These are phyloP conservation scores for Aspergillus indologenus DNA, from an alignment of 495 filamentous ascomycete species.

Conservation along the genomic window DNA sequence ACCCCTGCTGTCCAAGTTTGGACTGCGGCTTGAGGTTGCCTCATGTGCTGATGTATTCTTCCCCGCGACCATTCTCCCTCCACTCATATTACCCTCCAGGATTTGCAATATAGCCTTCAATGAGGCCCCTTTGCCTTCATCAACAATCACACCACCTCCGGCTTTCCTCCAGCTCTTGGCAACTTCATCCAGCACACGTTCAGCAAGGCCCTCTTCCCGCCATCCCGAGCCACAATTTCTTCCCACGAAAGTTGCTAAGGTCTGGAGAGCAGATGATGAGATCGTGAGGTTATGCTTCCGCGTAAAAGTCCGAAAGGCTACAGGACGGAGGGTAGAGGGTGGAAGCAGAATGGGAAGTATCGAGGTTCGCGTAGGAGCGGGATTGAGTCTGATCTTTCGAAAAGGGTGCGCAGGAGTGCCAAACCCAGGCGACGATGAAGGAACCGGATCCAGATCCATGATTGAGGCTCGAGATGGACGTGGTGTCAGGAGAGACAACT, in stretches of 20 bases:
- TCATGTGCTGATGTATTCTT: slow-evolving; percentile 24
- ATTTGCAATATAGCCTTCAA: slow-evolving; percentile 77
- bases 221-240: slow-evolving; percentile 93
- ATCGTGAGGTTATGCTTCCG: slow-evolving; percentile 96
- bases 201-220: slow-evolving; percentile 91
- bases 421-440: slow-evolving; percentile 88
- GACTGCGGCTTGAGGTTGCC: slow-evolving; percentile 14
- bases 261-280: slow-evolving; percentile 79
- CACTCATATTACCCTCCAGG: slow-evolving; percentile 79
- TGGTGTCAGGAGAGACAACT: no score
- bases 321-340: slow-evolving; percentile 77
- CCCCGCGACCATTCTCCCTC: slow-evolving; percentile 59
- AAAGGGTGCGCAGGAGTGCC: slow-evolving; percentile 77
- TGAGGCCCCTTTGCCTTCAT: slow-evolving; percentile 68
- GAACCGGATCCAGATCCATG: slow-evolving; percentile 54
- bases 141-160: slow-evolving; percentile 80
- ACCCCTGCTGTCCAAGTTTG: slow-evolving; percentile 13
- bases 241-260: slow-evolving; percentile 83
- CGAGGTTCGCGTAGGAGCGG: slow-evolving; percentile 59
- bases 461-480: not conserved
- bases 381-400: slow-evolving; percentile 37
- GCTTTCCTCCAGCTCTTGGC: slow-evolving; percentile 86
- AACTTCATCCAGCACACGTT: slow-evolving; percentile 87
- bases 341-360: slow-evolving; percentile 87
- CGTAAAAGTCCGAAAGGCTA: slow-evolving; percentile 94